Evolutionary conservation across 257 asterid genomes (phyloP).

Genomic region (Scutellaria barbata): DNA sequence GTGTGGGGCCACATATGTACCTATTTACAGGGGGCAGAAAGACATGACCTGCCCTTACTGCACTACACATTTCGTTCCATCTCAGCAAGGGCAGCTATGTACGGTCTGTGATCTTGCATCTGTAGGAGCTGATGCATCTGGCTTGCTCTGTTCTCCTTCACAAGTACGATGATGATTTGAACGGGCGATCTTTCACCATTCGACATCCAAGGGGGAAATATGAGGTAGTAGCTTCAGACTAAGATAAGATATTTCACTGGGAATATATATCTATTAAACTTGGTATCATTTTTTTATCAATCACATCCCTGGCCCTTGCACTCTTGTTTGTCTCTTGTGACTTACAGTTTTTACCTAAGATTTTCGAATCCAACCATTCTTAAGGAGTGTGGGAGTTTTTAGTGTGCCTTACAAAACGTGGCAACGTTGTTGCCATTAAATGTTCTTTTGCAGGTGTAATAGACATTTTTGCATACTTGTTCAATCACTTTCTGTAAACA

Average conservation of each 20-base stretch:
- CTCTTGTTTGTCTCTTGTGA: neutral
- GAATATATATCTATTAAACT: constrained; percentile 33
- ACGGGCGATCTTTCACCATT: neutral
- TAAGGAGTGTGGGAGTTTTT: constrained; percentile 33
- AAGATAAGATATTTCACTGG: constrained; percentile 21
- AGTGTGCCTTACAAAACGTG: constrained; percentile 31
- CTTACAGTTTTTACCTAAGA: constrained; percentile 29
- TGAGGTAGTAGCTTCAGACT: constrained; percentile 39
- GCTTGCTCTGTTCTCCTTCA: constrained; percentile 80
- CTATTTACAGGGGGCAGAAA: constrained; percentile 84
- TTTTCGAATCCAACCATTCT: constrained; percentile 26
- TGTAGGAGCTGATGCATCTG: constrained; percentile 87
- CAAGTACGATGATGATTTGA: constrained; percentile 57
- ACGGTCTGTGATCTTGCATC: constrained; percentile 74
- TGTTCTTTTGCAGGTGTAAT: constrained; percentile 40
- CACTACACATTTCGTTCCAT: constrained; percentile 59
- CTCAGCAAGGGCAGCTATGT: constrained; percentile 74
- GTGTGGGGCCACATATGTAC: constrained; percentile 85
- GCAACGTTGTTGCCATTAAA: constrained; percentile 36
- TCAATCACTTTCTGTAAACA: constrained; percentile 6
- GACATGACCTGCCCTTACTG: constrained; percentile 85
- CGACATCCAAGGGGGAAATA: neutral
- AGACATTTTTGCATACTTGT: constrained; percentile 25
- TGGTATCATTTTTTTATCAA: constrained; percentile 30
- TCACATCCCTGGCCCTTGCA: constrained; percentile 7